Conservation (phyloP, 2,329 filamentous ascomycete genomes). For the Venturia effusa region DNA sequence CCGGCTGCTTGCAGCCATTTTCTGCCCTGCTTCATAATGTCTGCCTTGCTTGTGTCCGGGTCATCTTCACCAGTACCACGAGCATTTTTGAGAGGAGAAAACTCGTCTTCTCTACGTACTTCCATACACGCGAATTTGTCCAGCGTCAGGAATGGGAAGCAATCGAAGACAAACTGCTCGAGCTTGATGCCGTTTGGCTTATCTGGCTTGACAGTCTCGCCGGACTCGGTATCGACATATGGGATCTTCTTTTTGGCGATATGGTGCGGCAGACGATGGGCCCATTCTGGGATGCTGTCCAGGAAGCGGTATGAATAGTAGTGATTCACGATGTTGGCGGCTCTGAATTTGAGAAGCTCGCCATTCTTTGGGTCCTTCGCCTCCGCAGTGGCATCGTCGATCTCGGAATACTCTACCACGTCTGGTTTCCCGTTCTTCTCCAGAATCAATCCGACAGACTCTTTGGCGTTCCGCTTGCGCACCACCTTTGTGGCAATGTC, state of each 20-base stretch:
- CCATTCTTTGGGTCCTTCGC: constrained; percentile 73
- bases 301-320: constrained; percentile 96
- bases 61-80: constrained; percentile 82
- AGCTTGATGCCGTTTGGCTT: constrained; percentile 98
- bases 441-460: constrained; percentile 89
- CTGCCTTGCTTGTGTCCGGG: constrained; percentile 79
- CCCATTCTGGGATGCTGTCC: constrained; percentile 79
- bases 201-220: constrained; percentile 76
- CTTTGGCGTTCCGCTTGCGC: constrained; percentile 90
- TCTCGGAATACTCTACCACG: constrained; percentile 98
- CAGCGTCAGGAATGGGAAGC: constrained; percentile 80
- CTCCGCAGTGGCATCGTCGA: constrained; percentile 78
- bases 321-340: constrained; percentile 99
- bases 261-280: constrained; percentile 81
- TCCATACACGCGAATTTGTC: constrained; percentile 92
- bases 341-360: constrained; percentile 83
- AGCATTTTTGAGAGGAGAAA: constrained; percentile 92
- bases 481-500: constrained; percentile 99
- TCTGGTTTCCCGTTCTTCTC: constrained; percentile 93
- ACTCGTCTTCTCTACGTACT: constrained; percentile 93
- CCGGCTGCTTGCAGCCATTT: constrained; percentile 77
- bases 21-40: constrained; percentile 83
- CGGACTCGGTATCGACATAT: constrained; percentile 62
- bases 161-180: constrained; percentile 98
- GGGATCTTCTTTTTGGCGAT: constrained; percentile 98